Base-by-base conservation (phyloP, 2,329 filamentous ascomycete genomes). In the Keithomyces neogunnii region DNA sequence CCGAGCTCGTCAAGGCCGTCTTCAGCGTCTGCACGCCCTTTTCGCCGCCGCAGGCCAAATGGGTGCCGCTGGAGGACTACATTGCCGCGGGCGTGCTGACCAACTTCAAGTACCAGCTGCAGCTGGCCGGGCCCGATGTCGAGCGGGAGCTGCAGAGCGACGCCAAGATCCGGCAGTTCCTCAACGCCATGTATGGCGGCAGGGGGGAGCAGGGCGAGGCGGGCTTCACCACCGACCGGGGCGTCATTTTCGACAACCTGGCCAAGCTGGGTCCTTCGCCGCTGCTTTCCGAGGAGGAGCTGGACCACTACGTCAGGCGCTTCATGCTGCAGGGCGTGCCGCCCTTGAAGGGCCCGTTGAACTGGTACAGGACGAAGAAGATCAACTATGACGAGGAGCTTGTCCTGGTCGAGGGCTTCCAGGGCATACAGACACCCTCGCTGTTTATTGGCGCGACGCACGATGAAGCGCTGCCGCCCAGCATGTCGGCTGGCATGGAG, bases 1-100 rank as follows among this genome's bases (percentile, higher is more conserved):
- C 88, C 0, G 70, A 83, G 40, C 73, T 95, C 10, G 73, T 96
- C 56, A 78, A 77, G 39, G 84, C 84, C 60, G 74, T 96, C 54
- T 92, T 96, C 72, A 81, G 80, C 58, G 73, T 96, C 54, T 93
- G 88, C 70, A 91, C 89, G 31, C 88, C 91, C 0, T 95, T 85
- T 66, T 61, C 62, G 3, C 67, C 80, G 3, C 85, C 86, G 0
- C 53, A 56, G n/a, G n/a, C 52, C 6, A 57, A 72, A 65, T 88
- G 73, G 62, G 56, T 78, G 13, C 71, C 82, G 1, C 71, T 85
- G 2, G 78, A 85, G 60, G 69, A 78, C n/a, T 56, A 87, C 31
- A 79, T 86, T 44, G 72, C 73, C 43, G 71, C 65, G 57, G 62
- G 74, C 50, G 61, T 65, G 26, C 59, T 88, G 40, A 82, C 84